Evolutionary conservation across 495 filamentous ascomycete genomes (phyloP).

Genomic region (Aspergillus avenaceus): DNA sequence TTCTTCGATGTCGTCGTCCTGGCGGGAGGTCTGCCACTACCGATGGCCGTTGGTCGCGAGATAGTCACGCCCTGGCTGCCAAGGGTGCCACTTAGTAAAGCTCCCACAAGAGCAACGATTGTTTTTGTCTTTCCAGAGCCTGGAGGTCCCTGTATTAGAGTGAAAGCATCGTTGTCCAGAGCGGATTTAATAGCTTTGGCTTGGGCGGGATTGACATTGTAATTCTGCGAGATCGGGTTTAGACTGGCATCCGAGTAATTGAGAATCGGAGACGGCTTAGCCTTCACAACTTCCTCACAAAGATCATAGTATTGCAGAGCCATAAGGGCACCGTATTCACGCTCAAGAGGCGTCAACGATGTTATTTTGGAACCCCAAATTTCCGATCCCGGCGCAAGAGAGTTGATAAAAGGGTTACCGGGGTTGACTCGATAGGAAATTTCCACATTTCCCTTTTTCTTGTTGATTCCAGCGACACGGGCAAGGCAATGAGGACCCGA

Average conservation of each 20-base stretch:
- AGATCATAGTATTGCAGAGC: constrained; percentile 93
- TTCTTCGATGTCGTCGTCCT: constrained; percentile 62
- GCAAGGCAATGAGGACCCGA: constrained; percentile 77
- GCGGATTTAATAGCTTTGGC: constrained; percentile 90
- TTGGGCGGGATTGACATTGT: constrained; percentile 82
- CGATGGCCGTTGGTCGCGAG: constrained; percentile 38
- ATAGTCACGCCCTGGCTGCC: constrained; percentile 46
- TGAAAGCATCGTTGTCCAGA: constrained; percentile 91
- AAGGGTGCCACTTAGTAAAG: constrained; percentile 66
- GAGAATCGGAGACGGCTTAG: constrained; percentile 82
- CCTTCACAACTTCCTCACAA: constrained; percentile 82
- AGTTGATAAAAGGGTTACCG: constrained; percentile 48
- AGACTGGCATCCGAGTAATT: constrained; percentile 70
- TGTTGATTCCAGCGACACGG: constrained; percentile 70
- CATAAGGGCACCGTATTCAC: constrained; percentile 88
- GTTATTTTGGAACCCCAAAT: constrained; percentile 74
- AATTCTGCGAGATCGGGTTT: constrained; percentile 62
- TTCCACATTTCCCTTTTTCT: constrained; percentile 74
- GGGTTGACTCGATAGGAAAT: constrained; percentile 79
- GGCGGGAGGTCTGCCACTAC: constrained; percentile 15
- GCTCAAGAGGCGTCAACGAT: constrained; percentile 86
- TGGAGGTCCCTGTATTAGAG: constrained; percentile 91
- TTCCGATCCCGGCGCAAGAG: constrained; percentile 54
- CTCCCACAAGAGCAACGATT: constrained; percentile 92
- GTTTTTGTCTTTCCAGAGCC: constrained; percentile 98